Conservation (phyloP, 1,139 yeast genomes). For the Chernovozyma sophiae-reginae region DNA sequence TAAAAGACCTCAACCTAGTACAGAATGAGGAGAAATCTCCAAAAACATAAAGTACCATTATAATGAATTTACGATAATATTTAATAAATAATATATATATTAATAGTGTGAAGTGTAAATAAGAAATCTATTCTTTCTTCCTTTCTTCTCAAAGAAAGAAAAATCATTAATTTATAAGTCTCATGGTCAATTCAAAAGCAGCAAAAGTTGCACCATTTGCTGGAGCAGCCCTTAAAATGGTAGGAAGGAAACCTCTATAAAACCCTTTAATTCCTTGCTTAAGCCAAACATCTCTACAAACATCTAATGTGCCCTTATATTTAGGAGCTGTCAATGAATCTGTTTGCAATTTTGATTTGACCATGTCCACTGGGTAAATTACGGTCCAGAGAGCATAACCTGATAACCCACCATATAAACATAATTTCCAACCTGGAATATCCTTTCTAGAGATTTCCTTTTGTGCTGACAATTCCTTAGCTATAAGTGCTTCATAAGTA, state of each 20-base stretch:
- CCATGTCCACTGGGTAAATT: conserved; percentile 78
- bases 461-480: conserved; percentile 46
- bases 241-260: conserved; percentile 84
- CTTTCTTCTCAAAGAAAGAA: too few relatives aligned
- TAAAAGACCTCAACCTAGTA: too few relatives aligned
- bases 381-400: conserved; percentile 85
- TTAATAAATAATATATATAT: too few relatives aligned
- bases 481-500: conserved; percentile 81
- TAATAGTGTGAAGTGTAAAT: too few relatives aligned
- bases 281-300: conserved; percentile 48
- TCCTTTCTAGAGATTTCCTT: conserved; percentile 51
- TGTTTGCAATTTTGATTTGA: conserved; percentile 83
- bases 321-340: conserved; percentile 55
- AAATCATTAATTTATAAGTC: conserved; percentile 44
- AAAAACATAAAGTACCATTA: too few relatives aligned
- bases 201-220: conserved; percentile 96
- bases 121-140: too few relatives aligned
- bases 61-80: too few relatives aligned
- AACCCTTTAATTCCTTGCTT: conserved; percentile 70
- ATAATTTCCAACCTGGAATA: conserved; percentile 81
- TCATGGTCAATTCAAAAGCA: conserved; percentile 84
- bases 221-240: conserved; percentile 92
- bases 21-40: too few relatives aligned
- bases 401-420: conserved; percentile 78
- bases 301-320: conserved; percentile 51